Base-by-base conservation (phyloP, 176 grass and related monocot genomes). In the Pontederia crassipes region DNA sequence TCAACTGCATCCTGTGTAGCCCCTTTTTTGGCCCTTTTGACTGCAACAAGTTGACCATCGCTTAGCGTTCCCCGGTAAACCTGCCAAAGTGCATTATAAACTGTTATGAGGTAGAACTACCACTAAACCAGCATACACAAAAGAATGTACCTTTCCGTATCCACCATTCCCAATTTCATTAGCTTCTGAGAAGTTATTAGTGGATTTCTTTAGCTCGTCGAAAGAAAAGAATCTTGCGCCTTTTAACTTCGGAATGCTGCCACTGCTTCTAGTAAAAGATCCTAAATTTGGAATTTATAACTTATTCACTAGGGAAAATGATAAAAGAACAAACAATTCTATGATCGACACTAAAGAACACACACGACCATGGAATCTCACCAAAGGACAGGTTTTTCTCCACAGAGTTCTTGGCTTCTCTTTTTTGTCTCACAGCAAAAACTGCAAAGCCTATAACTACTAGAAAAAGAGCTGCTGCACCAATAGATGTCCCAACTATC, bases 11-110 rank as follows among this genome's bases (percentile, higher is more conserved):
- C 92, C 73, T 97, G 92, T 66, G 61, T 80, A 17, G 92, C 91
- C 70, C 87, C 83, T 79, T 85, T 66, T 16, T 83, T 77, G 12
- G 81, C 84, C 70, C 92, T 88, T 71, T 97, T 97, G 73, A 97
- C 90, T 52, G 92, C 92, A 53, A 91, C 67, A 17, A 88, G 40
- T 55, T 76, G 69, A 14, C 81, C 83, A 69, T 85, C 66, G 2
- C 54, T 79, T 71, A 97, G 79, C 59, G 71, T 80, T 71, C 92
- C 87, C 80, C 80, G 75, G 72, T 91, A 97, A 16, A 91, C 92
- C 87, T 97, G 56, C 52, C 49, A 40, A 17, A 29, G 1, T 16
- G 40, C 16, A 46, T 9, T 1, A 12, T n/a, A 8, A 8, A 26
- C 58, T 40, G 28, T 29, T 7, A 40, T 60, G 8, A 10, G 4